Evolutionary conservation across 331 rosid genomes (phyloP), one percentile per base, ranked within the genome.

Genomic region (Erythrophleum ivorense): DNA sequence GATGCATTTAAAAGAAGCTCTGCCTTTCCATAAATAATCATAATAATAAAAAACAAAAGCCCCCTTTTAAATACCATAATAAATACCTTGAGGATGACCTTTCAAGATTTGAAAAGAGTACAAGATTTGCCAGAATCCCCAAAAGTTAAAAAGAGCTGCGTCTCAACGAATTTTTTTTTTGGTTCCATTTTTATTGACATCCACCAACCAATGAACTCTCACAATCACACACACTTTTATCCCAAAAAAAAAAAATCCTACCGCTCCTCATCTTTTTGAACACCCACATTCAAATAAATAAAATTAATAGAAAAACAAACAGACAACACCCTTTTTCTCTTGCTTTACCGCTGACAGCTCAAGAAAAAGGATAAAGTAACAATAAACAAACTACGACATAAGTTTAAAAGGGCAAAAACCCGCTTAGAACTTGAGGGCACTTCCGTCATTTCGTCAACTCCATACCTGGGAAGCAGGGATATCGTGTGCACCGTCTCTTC

Each of bases 401-500:
- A 10, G 1, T 66, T 16, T 18, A 40, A 68, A 67, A 48, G 2
- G 18, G 1, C 45, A 72, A 33, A 63, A 66, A 19, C 45, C 52
- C 33, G 19, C 1, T 2, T 5, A 59, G 21, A 41, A 33, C 1
- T 0, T 1, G 57, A 52, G 85, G 85, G 65, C 53, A 48, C 24
- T 63, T 8, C 5, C 0, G 83, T 46, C 41, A 84, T 76, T 71
- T 63, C 0, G 9, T 33, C 52, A 81, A 14, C 36, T 64, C 53
- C 6, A 58, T 29, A 0, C 0, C 11, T 0, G 86, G 83, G 3
- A 86, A 75, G 6, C 54, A 46, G 0, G 97, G 98, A 52, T 82
- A 91, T 6, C 89, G 87, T 57, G 87, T 10, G 81, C 91, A 81
- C 5, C 98, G 89, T 65, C 59, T 78, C 16, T 86, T 87, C 4